Evolutionary conservation across 331 rosid species (phyloP).

Genomic region (Arachis monticola): DNA sequence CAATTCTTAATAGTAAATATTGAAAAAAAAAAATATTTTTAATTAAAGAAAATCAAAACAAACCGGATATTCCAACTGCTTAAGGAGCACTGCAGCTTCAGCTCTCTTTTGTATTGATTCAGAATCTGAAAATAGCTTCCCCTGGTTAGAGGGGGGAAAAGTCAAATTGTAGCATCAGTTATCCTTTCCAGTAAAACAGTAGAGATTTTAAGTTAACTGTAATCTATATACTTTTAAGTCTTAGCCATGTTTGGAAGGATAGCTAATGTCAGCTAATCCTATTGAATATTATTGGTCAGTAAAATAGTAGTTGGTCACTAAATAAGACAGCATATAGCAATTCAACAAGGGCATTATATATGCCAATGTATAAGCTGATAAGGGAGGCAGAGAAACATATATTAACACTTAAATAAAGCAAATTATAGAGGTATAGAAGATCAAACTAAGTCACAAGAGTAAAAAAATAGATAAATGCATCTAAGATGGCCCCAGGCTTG

Average conservation of each 20-base stretch:
- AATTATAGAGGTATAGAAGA: background rate
- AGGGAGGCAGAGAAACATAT: constrained; percentile 13
- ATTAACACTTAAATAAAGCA: constrained; percentile 19
- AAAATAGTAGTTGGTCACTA: background rate
- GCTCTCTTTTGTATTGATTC: constrained; percentile 95
- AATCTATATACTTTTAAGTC: background rate
- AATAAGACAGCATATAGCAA: constrained; percentile 20
- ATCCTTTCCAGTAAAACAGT: constrained; percentile 24
- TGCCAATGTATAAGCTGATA: background rate
- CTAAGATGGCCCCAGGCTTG: constrained; percentile 22
- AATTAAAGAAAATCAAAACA: constrained; percentile 38
- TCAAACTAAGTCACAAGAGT: background rate
- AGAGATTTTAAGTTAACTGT: constrained; percentile 21
- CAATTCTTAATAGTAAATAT: constrained; percentile 21
- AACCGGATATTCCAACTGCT: constrained; percentile 90
- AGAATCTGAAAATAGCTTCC: constrained; percentile 86
- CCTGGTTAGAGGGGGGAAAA: constrained; percentile 59
- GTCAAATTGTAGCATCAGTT: constrained; percentile 39
- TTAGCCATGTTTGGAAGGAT: constrained; percentile 22
- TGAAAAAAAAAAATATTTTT: constrained; percentile 29
- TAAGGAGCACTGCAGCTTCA: constrained; percentile 95
- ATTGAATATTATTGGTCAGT: constrained; percentile 6
- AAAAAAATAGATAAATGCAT: constrained; percentile 3
- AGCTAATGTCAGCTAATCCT: constrained; percentile 18
- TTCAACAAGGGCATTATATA: background rate